Percentiles rank a stretch among this genome's conserved stretches.
Evolutionary conservation across 257 asterid genomes (phyloP).

Genomic region (Solanum microdontum): DNA sequence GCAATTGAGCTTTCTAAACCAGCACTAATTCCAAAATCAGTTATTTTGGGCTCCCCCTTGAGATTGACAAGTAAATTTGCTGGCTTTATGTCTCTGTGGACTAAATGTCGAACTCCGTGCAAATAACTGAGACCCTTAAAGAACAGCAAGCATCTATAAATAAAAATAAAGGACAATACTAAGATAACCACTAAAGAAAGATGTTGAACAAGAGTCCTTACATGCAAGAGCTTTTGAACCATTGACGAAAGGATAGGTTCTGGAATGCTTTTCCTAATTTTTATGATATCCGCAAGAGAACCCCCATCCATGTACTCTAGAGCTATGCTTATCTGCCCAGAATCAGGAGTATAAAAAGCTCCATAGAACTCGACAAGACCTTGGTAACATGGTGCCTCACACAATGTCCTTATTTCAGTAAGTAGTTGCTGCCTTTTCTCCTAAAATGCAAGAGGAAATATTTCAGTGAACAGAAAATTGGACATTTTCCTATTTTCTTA

Average conservation of each 20-base stretch:
- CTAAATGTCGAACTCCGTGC: constrained; percentile 92
- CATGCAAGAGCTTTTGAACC: constrained; percentile 82
- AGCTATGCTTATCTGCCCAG: constrained; percentile 97
- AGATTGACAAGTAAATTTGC: constrained; percentile 93
- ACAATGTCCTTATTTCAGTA: constrained; percentile 84
- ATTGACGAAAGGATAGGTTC: constrained; percentile 68
- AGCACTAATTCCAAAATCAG: constrained; percentile 99
- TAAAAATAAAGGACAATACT: not conserved
- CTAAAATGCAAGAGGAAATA: constrained; percentile 29
- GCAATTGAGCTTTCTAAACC: constrained; percentile 97
- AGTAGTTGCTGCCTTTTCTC: constrained; percentile 97
- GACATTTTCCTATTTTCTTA: not conserved
- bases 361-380: constrained; percentile 96
- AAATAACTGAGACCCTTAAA: constrained; percentile 78
- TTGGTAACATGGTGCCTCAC: constrained; percentile 87
- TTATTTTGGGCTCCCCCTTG: constrained; percentile 94
- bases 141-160: constrained; percentile 10
- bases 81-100: constrained; percentile 97
- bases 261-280: constrained; percentile 53
- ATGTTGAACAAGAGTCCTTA: constrained; percentile 23
- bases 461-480: constrained; percentile 1
- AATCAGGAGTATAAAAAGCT: constrained; percentile 92
- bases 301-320: constrained; percentile 98
- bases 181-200: not conserved
- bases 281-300: constrained; percentile 78